A percentile compares a stretch with the other conserved stretches of the same genome.
Conservation (phyloP, 176 grass and related monocot genomes). For the Dactylis glomerata region DNA sequence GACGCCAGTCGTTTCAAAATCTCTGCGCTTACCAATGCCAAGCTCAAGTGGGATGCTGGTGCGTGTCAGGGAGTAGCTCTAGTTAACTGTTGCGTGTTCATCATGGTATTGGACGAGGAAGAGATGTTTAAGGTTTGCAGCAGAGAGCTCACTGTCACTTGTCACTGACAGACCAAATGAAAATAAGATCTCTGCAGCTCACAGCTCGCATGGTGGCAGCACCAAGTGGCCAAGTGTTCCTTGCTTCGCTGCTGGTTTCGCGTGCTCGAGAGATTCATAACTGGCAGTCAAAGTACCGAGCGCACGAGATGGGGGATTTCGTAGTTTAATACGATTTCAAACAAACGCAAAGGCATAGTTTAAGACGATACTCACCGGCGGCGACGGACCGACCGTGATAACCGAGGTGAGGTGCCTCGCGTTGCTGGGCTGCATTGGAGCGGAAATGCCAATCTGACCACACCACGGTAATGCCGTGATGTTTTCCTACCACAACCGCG, state of each 20-base stretch:
- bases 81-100: not conserved
- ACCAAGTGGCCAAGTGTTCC: not conserved
- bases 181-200: not conserved
- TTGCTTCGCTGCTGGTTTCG: not conserved
- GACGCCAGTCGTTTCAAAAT: not conserved
- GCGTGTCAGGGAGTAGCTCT: not conserved
- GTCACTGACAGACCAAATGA: not conserved
- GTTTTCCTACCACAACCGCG: too few species aligned
- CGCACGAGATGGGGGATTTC: not conserved
- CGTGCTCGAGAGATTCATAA: not conserved
- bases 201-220: not conserved
- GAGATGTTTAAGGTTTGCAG: slow-evolving; percentile 6
- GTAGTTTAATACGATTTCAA: not conserved
- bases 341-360: not conserved
- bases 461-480: too few species aligned
- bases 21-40: not conserved
- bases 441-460: too few species aligned
- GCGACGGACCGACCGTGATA: not conserved
- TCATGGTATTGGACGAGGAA: not conserved
- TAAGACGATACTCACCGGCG: not conserved
- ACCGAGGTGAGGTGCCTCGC: too few species aligned
- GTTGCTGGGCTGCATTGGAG: too few species aligned
- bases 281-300: not conserved
- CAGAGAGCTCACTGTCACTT: not conserved
- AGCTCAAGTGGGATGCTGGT: too few species aligned